A percentile compares a stretch with the other conserved stretches of the same genome.
Evolutionary conservation across 2,329 filamentous ascomycete species (phyloP).

Genomic region (Verticillium zaregamsianum): DNA sequence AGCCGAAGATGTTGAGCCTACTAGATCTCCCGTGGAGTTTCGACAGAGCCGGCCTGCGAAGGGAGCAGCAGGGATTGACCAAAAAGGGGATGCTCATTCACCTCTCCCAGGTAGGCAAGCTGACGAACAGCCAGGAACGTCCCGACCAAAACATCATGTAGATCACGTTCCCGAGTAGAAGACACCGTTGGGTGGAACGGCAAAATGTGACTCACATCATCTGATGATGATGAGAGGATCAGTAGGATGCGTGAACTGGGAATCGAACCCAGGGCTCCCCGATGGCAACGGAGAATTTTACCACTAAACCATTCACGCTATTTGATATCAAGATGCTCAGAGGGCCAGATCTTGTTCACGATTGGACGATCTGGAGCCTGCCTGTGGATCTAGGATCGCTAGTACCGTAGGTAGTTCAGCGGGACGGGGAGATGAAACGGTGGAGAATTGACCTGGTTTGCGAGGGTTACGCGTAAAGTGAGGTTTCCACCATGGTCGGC

Average conservation of each 20-base stretch:
- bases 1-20: no score
- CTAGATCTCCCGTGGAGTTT: no score
- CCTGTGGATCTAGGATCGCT: background rate
- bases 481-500: background rate
- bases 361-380: no score
- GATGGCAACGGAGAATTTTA: slow-evolving; percentile 5
- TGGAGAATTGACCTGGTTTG: background rate
- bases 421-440: background rate
- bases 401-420: background rate
- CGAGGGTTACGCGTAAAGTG: background rate
- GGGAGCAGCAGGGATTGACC: no score
- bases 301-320: slow-evolving; percentile 4
- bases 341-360: background rate
- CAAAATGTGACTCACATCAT: no score
- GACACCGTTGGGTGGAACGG: no score
- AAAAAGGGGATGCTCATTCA: no score
- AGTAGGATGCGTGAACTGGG: background rate
- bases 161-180: no score
- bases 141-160: no score
- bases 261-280: slow-evolving; percentile 4
- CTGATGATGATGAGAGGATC: background rate
- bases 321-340: background rate
- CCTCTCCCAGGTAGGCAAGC: no score
- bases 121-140: no score
- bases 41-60: no score